Conservation (phyloP, 2,329 filamentous ascomycete genomes). For the Monosporascus sp. region DNA sequence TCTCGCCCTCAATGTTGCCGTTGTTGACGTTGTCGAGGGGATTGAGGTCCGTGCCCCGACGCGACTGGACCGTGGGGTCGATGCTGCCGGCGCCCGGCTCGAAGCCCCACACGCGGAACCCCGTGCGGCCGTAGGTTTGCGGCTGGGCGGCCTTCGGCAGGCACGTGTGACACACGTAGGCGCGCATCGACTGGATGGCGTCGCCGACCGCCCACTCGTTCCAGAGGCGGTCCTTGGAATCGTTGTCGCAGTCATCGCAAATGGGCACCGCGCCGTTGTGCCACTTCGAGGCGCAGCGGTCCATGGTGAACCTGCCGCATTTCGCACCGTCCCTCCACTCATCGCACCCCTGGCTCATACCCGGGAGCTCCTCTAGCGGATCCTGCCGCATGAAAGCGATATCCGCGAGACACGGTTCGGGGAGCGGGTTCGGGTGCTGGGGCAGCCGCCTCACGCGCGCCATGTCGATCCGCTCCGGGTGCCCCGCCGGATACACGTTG, state of each 20-base stretch:
- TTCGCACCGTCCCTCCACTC: background rate
- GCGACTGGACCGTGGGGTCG: background rate
- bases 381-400: slow-evolving; percentile 1
- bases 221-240: slow-evolving; percentile 13
- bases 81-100: background rate
- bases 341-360: background rate
- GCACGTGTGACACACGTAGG: slow-evolving; percentile 31
- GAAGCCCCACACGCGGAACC: slow-evolving; percentile 24
- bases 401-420: background rate
- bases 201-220: slow-evolving; percentile 5
- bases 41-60: no score
- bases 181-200: slow-evolving; percentile 17
- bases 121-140: slow-evolving; percentile 3
- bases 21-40: no score
- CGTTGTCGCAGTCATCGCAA: slow-evolving; percentile 23
- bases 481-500: background rate
- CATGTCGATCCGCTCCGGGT: background rate
- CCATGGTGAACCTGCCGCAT: slow-evolving; percentile 1
- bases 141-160: slow-evolving; percentile 2
- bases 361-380: background rate
- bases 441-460: background rate
- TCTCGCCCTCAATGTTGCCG: no score
- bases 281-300: slow-evolving; percentile 14
- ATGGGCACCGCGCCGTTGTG: slow-evolving; percentile 3
- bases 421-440: slow-evolving; percentile 3